Evolutionary conservation across 495 filamentous ascomycete species (phyloP).

Genomic region (Patellaria atrata): DNA sequence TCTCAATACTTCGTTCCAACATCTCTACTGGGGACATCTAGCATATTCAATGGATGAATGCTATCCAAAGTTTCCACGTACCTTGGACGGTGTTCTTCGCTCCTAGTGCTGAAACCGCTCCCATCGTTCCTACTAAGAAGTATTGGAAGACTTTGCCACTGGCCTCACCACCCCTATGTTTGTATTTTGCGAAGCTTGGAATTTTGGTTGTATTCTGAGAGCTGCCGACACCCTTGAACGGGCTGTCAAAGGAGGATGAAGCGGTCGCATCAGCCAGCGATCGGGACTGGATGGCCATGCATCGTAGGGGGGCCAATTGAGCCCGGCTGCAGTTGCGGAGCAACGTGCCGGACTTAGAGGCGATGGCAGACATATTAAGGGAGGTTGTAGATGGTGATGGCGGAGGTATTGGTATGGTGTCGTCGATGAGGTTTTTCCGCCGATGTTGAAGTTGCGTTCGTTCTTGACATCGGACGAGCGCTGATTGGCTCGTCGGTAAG

Average conservation of each 20-base stretch:
- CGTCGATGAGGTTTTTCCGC: no score
- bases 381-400: slow-evolving; percentile 7
- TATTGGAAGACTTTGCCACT: slow-evolving; percentile 67
- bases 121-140: slow-evolving; percentile 96
- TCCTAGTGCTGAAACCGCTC: slow-evolving; percentile 75
- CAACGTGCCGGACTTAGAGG: slow-evolving; percentile 21
- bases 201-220: slow-evolving; percentile 46
- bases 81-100: slow-evolving; percentile 96
- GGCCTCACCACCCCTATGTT: slow-evolving; percentile 45
- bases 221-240: slow-evolving; percentile 28
- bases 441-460: no score
- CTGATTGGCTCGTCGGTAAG: no score
- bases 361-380: slow-evolving; percentile 27
- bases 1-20: slow-evolving; percentile 1
- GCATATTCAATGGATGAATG: background rate
- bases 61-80: slow-evolving; percentile 34
- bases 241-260: slow-evolving; percentile 48
- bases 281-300: slow-evolving; percentile 23
- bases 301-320: slow-evolving; percentile 24
- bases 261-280: slow-evolving; percentile 22
- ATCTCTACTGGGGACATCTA: background rate
- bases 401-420: slow-evolving; percentile 7
- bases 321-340: slow-evolving; percentile 26
- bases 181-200: slow-evolving; percentile 83
- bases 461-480: no score